A percentile compares a stretch with the other conserved stretches of the same genome.
phyloP scores from a whole-genome alignment of 2,329 filamentous ascomycete species.

The Fusarium redolens region DNA sequence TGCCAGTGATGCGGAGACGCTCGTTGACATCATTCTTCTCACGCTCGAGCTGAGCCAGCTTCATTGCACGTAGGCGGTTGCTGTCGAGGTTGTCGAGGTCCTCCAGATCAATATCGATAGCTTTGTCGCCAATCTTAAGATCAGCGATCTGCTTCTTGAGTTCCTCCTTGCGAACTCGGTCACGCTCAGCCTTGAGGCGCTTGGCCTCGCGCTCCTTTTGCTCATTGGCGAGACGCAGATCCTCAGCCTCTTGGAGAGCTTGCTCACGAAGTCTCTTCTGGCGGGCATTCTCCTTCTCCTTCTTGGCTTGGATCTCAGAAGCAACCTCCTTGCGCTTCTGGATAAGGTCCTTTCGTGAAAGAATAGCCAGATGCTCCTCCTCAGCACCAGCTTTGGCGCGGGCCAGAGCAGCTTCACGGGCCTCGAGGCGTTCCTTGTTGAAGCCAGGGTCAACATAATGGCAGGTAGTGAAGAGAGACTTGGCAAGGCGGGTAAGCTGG shows the following conservation, averaged over 20 bases:
- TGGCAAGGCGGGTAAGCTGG: slow-evolving; percentile 90
- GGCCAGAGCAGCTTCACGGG: slow-evolving; percentile 81
- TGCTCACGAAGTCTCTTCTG: slow-evolving; percentile 88
- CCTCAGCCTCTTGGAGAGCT: slow-evolving; percentile 89
- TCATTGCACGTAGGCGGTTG: slow-evolving; percentile 91
- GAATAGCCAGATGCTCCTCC: slow-evolving; percentile 86
- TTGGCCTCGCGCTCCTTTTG: slow-evolving; percentile 90
- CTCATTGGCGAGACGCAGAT: slow-evolving; percentile 89
- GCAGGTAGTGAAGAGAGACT: slow-evolving; percentile 91
- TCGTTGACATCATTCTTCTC: slow-evolving; percentile 98
- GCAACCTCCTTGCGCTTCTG: slow-evolving; percentile 97
- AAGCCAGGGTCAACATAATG: slow-evolving; percentile 94
- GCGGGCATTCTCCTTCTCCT: slow-evolving; percentile 91
- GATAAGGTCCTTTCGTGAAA: slow-evolving; percentile 89
- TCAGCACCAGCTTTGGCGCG: slow-evolving; percentile 90
- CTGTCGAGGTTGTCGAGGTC: slow-evolving; percentile 89
- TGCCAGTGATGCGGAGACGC: slow-evolving; percentile 89
- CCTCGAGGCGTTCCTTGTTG: slow-evolving; percentile 82
- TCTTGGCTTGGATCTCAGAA: slow-evolving; percentile 86
- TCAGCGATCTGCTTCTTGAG: slow-evolving; percentile 93
- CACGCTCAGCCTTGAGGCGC: slow-evolving; percentile 86
- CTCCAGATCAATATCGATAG: slow-evolving; percentile 77
- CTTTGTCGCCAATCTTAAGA: slow-evolving; percentile 88
- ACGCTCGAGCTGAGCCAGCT: slow-evolving; percentile 93
- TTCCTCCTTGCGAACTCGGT: slow-evolving; percentile 91